A percentile compares a stretch with the other conserved stretches of the same genome.
Evolutionary conservation across 2,329 filamentous ascomycete genomes (phyloP).

Genomic region (Cytospora schulzeri): DNA sequence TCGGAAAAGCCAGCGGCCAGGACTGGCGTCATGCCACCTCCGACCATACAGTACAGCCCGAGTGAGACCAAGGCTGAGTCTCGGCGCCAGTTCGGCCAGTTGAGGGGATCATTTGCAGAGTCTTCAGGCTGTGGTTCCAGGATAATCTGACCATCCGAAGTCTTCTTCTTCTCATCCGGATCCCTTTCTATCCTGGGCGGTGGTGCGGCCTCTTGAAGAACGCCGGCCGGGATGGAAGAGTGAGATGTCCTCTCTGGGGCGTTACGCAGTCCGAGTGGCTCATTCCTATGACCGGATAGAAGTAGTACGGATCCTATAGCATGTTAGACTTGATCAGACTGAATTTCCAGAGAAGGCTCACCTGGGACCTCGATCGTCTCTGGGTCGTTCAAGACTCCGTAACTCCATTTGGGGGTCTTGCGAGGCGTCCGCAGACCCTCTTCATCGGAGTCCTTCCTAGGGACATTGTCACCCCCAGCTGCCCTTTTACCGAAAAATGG

Average conservation of each 20-base stretch:
- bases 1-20: constrained; percentile 87
- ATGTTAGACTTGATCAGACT: constrained; percentile 15
- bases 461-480: not conserved
- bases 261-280: constrained; percentile 61
- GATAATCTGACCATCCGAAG: constrained; percentile 79
- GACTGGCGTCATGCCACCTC: constrained; percentile 88
- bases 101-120: constrained; percentile 85
- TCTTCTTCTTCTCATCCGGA: constrained; percentile 60
- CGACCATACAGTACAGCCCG: constrained; percentile 90
- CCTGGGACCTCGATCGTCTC: constrained; percentile 86
- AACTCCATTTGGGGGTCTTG: constrained; percentile 51
- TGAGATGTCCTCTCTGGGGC: constrained; percentile 59
- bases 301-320: constrained; percentile 59
- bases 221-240: constrained; percentile 55
- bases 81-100: constrained; percentile 83
- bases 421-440: constrained; percentile 5
- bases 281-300: constrained; percentile 57
- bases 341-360: constrained; percentile 41
- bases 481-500: constrained; percentile 11
- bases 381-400: constrained; percentile 83
- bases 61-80: constrained; percentile 79
- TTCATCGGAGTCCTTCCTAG: constrained; percentile 11
- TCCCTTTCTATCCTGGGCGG: constrained; percentile 31
- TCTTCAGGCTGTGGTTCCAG: constrained; percentile 92
- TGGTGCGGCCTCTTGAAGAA: constrained; percentile 38